Evolutionary conservation across 1,139 yeast species (phyloP).

Genomic region (Yamadazyma oceani): DNA sequence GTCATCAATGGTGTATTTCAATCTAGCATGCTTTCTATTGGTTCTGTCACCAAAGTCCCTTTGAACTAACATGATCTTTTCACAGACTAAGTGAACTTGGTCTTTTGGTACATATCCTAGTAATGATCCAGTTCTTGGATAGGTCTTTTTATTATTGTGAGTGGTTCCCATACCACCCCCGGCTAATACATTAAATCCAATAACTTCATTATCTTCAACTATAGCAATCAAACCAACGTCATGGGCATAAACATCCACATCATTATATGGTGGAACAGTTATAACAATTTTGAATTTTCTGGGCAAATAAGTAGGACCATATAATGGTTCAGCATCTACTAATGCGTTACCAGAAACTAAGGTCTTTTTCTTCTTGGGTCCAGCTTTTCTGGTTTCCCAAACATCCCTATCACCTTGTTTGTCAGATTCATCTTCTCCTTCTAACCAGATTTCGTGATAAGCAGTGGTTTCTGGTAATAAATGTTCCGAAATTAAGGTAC

Average conservation of each 20-base stretch:
- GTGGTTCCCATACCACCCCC: constrained; percentile 99
- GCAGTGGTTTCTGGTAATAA: constrained; percentile 91
- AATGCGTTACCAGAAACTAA: constrained; percentile 85
- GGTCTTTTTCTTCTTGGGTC: constrained; percentile 80
- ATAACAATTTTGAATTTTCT: constrained; percentile 95
- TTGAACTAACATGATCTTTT: constrained; percentile 90
- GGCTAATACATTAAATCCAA: constrained; percentile 83
- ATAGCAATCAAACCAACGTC: constrained; percentile 93
- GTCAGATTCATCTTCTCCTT: constrained; percentile 79
- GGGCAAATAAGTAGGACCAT: constrained; percentile 86
- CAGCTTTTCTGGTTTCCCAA: constrained; percentile 74
- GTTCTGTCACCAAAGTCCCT: constrained; percentile 94
- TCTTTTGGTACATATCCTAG: constrained; percentile 75
- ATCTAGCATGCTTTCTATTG: constrained; percentile 96
- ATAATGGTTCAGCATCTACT: constrained; percentile 82
- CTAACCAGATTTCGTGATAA: constrained; percentile 95
- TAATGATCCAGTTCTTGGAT: constrained; percentile 90
- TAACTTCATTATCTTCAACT: constrained; percentile 62
- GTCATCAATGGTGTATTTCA: constrained; percentile 94
- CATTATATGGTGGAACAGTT: constrained; percentile 95
- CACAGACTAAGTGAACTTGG: constrained; percentile 76
- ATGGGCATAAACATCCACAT: constrained; percentile 94
- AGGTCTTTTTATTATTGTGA: constrained; percentile 94
- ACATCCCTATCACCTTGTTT: constrained; percentile 62
- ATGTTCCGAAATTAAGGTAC: constrained; percentile 71